A percentile compares a stretch with the other conserved stretches of the same genome.
These are phyloP conservation scores for Ophidiomyces ophidiicola DNA, from an alignment of 2,329 filamentous ascomycete genomes.

Conservation along the genomic window DNA sequence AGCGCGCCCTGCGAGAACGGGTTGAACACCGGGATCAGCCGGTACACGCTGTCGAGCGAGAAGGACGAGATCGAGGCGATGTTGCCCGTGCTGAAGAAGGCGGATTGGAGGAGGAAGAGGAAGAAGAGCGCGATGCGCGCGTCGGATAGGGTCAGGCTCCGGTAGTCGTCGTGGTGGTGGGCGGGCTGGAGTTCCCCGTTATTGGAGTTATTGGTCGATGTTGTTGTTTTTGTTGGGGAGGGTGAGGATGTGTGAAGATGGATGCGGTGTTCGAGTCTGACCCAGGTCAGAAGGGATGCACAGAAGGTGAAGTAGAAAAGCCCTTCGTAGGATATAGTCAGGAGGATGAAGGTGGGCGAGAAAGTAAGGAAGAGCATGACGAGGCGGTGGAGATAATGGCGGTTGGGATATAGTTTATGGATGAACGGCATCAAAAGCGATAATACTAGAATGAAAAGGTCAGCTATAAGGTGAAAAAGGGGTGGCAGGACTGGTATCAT, in stretches of 20 bases:
- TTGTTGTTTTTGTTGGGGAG: too few relatives aligned
- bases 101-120: constrained; percentile 85
- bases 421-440: constrained; percentile 69
- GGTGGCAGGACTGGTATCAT: constrained; percentile 18
- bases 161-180: constrained; percentile 32
- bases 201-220: constrained; percentile 11
- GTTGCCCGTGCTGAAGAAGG: constrained; percentile 95
- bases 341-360: constrained; percentile 83
- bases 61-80: constrained; percentile 89
- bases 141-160: constrained; percentile 68
- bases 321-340: constrained; percentile 94
- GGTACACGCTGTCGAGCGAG: constrained; percentile 76
- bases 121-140: constrained; percentile 85
- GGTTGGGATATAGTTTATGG: constrained; percentile 69
- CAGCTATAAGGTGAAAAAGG: not conserved
- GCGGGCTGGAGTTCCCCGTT: constrained; percentile 21
- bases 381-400: constrained; percentile 79
- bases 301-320: constrained; percentile 91
- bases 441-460: constrained; percentile 38
- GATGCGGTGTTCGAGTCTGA: constrained; percentile 74
- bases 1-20: constrained; percentile 84
- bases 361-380: constrained; percentile 85
- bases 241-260: constrained; percentile 35
- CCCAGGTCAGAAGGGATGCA: constrained; percentile 71
- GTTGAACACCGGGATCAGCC: constrained; percentile 83